phyloP scores from a whole-genome alignment of 257 asterid species.

The Perilla frutescens region DNA sequence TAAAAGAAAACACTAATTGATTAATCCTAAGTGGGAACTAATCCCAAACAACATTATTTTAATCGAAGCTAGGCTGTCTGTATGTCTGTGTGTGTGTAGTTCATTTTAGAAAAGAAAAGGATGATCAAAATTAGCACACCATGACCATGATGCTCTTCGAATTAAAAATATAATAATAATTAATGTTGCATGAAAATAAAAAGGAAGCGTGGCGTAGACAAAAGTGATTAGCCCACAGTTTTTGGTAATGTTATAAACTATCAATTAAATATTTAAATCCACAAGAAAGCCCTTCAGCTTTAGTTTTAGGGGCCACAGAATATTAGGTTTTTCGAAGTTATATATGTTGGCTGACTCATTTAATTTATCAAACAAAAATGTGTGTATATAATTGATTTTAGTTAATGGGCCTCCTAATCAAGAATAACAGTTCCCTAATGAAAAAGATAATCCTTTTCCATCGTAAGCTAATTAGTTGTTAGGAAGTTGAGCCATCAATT shows the following conservation, averaged over 20 bases:
- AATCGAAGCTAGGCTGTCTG: background rate
- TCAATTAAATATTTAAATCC: background rate
- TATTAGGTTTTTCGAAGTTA: slow-evolving; percentile 32
- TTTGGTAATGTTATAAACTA: slow-evolving; percentile 31
- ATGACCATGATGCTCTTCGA: slow-evolving; percentile 8
- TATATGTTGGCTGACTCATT: slow-evolving; percentile 9
- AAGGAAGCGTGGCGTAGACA: slow-evolving; percentile 17
- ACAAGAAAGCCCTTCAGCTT: slow-evolving; percentile 22
- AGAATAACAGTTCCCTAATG: slow-evolving; percentile 27
- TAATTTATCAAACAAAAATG: background rate
- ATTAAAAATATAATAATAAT: background rate
- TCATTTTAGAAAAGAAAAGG: background rate
- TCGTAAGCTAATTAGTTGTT: slow-evolving; percentile 41
- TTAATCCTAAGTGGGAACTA: background rate
- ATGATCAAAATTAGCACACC: background rate
- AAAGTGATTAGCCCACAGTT: slow-evolving; percentile 30
- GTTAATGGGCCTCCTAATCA: slow-evolving; percentile 36
- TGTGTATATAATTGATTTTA: background rate
- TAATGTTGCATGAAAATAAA: slow-evolving; percentile 38
- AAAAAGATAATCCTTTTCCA: slow-evolving; percentile 28
- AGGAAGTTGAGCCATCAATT: slow-evolving; percentile 65
- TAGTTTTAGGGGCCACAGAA: slow-evolving; percentile 36
- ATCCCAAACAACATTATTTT: slow-evolving; percentile 2
- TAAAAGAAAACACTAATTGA: background rate
- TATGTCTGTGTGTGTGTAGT: background rate